Evolutionary conservation across 768 basidiomycete species (phyloP).

Genomic region (Tricholoma furcatifolium): DNA sequence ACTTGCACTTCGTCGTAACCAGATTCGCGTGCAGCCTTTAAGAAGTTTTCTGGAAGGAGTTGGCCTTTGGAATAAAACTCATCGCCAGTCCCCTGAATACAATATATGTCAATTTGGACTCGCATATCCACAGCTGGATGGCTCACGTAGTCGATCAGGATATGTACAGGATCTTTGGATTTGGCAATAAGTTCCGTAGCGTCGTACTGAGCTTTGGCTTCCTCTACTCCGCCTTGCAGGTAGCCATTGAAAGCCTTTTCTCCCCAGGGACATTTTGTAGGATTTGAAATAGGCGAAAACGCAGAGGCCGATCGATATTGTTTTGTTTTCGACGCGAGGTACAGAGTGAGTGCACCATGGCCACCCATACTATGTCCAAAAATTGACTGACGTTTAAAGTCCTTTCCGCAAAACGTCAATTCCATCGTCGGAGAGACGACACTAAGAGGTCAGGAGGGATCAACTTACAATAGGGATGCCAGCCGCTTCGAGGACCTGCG

Average conservation of each 20-base stretch:
- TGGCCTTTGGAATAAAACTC: constrained; percentile 85
- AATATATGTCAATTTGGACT: not conserved
- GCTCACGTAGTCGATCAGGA: constrained; percentile 84
- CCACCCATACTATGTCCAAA: constrained; percentile 99
- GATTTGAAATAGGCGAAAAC: constrained; percentile 86
- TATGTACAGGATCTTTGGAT: constrained; percentile 62
- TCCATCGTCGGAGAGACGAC: too few relatives aligned
- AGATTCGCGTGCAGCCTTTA: constrained; percentile 70
- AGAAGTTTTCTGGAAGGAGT: constrained; percentile 87
- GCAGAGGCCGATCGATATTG: constrained; percentile 87
- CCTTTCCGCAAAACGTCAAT: constrained; percentile 45
- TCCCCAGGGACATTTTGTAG: constrained; percentile 87
- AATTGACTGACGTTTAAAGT: constrained; percentile 80
- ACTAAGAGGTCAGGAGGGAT: not conserved
- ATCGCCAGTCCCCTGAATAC: constrained; percentile 69
- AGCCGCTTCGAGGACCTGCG: constrained; percentile 69
- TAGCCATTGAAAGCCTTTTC: constrained; percentile 89
- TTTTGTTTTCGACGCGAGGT: constrained; percentile 71
- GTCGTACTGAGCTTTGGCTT: constrained; percentile 76
- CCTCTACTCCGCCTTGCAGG: constrained; percentile 70
- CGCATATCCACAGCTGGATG: not conserved
- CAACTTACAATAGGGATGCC: constrained; percentile 73
- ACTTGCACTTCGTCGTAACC: constrained; percentile 78
- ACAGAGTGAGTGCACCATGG: constrained; percentile 90
- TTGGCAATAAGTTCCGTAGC: constrained; percentile 78